Evolutionary conservation across 768 basidiomycete species (phyloP).

Genomic region (Wakefieldia striispora): DNA sequence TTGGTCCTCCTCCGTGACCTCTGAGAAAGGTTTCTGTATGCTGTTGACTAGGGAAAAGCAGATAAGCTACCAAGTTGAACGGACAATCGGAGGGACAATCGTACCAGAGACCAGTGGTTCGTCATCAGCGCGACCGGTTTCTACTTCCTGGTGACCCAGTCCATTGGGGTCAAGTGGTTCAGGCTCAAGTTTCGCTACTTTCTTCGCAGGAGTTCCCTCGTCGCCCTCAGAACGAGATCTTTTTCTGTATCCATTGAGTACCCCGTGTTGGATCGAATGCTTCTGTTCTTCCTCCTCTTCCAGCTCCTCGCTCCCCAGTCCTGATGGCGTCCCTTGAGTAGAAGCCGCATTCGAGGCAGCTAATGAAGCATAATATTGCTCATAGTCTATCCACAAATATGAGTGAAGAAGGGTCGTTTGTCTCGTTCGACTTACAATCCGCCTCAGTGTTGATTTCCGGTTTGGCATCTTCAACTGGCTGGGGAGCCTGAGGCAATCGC

Average conservation of each 20-base stretch:
- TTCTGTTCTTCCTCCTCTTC: constrained; percentile 75
- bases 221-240: constrained; percentile 68
- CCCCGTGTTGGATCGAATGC: constrained; percentile 63
- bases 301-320: constrained; percentile 51
- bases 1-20: constrained; percentile 89
- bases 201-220: constrained; percentile 40
- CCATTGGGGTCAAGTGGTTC: constrained; percentile 24
- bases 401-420: not conserved
- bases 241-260: constrained; percentile 70
- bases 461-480: constrained; percentile 37
- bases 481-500: constrained; percentile 28
- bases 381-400: constrained; percentile 53
- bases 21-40: constrained; percentile 64
- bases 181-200: constrained; percentile 42
- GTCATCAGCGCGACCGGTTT: constrained; percentile 28
- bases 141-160: not conserved
- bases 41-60: constrained; percentile 61
- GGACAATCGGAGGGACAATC: constrained; percentile 17
- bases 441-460: constrained; percentile 54
- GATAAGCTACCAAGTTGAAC: not conserved
- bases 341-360: constrained; percentile 63
- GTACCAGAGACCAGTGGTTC: constrained; percentile 71
- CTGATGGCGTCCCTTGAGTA: constrained; percentile 59
- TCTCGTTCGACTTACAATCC: constrained; percentile 52
- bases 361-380: constrained; percentile 79